Evolutionary conservation across 208 protist species (phyloP).

Genomic region (Kentomonas sorsogonicus): DNA sequence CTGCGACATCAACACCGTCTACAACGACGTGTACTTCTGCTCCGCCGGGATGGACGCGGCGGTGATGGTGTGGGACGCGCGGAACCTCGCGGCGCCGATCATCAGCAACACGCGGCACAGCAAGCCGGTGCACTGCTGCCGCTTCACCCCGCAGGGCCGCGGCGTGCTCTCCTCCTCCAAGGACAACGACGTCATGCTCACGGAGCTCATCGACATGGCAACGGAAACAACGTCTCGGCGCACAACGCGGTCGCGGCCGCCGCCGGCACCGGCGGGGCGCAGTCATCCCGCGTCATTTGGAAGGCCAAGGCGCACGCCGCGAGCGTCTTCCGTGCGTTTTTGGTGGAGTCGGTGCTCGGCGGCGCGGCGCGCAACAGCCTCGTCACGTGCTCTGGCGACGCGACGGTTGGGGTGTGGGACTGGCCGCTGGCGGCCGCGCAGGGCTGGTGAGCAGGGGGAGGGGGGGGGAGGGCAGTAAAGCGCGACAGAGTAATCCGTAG

Average conservation of each 20-base stretch:
- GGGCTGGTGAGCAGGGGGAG: too few species aligned
- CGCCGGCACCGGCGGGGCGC: conserved; percentile 24
- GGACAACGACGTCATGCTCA: conserved; percentile 36
- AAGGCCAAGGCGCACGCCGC: conserved; percentile 41
- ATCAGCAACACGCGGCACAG: conserved; percentile 30
- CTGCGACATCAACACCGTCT: conserved; percentile 24
- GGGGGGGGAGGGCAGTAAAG: too few species aligned
- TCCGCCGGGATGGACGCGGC: conserved; percentile 63
- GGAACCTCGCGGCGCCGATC: conserved; percentile 18
- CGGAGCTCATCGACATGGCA: too few species aligned
- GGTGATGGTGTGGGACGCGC: conserved; percentile 59
- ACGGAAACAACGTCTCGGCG: too few species aligned
- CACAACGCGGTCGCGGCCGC: too few species aligned
- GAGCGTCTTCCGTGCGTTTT: conserved; percentile 57
- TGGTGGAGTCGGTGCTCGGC: too few species aligned
- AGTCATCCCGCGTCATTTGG: too few species aligned
- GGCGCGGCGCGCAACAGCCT: conserved; percentile 26
- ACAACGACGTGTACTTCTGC: conserved; percentile 29
- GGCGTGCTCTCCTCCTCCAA: conserved; percentile 50
- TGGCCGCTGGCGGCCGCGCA: conserved; percentile 26
- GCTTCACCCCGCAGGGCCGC: conserved; percentile 37
- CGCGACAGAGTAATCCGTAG: too few species aligned
- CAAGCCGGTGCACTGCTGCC: conserved; percentile 45
- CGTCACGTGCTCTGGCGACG: conserved; percentile 38
- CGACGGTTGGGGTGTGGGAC: conserved; percentile 54